These are phyloP conservation scores for Gastrolobium villosum DNA, from an alignment of 306 rosid species.

Conservation along the genomic window DNA sequence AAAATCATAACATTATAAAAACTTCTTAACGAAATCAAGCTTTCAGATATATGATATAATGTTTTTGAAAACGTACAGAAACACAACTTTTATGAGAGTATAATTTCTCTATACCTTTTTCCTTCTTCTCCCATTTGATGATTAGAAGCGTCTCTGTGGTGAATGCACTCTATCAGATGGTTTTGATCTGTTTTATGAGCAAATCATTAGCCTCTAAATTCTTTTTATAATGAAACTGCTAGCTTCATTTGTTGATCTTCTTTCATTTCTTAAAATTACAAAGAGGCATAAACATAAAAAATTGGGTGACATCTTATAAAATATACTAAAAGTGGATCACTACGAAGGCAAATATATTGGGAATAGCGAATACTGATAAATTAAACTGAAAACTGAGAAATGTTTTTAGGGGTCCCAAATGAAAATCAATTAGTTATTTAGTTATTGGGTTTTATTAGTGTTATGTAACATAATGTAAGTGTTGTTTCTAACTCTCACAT, in stretches of 20 bases:
- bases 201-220: not conserved
- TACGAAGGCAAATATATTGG: not conserved
- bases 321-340: not conserved
- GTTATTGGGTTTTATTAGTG: too few species aligned
- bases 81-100: not conserved
- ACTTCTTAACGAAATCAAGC: not conserved
- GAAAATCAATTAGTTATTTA: slow-evolving; percentile 2
- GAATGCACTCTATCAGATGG: not conserved
- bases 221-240: slow-evolving; percentile 14
- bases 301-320: not conserved
- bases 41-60: not conserved
- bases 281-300: not conserved
- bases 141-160: slow-evolving; percentile 2
- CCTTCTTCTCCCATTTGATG: slow-evolving; percentile 50
- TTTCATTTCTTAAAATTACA: not conserved
- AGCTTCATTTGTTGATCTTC: not conserved
- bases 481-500: too few species aligned
- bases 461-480: too few species aligned
- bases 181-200: slow-evolving; percentile 6
- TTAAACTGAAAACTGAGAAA: not conserved
- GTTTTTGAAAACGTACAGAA: not conserved
- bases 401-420: not conserved
- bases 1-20: not conserved
- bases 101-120: slow-evolving; percentile 36
- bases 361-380: not conserved